Base-by-base conservation (phyloP, 2,329 filamentous ascomycete species). In the Penicillium sp. region DNA sequence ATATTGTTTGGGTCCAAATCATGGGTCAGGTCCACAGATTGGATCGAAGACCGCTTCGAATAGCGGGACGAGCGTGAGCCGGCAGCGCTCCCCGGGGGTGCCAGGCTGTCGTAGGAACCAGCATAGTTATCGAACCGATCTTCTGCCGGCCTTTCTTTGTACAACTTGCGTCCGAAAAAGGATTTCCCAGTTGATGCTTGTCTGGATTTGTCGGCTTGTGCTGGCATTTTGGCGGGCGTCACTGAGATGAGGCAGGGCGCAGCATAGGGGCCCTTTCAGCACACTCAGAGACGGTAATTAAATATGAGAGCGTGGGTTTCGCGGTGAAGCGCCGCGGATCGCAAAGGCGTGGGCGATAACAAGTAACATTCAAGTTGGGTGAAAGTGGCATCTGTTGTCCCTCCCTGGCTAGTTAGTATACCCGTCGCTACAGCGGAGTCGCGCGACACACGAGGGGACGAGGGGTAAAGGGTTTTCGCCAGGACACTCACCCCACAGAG, bases 111-210 rank as follows among this genome's bases (percentile, higher is more conserved):
- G 59, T 56, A 57, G 14, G 79, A 77, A 58, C 77, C 77, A 60
- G 77, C 75, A 64, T 84, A 81, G 61, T 81, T 77, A 68, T 82
- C 80, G 55, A 73, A 70, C 62, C 78, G 77, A 67, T 84, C 81
- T 68, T 84, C 83, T 63, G 81, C 80, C 62, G 80, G 78, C 72
- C 84, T 88, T 72, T 95, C 87, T 75, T 89, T 93, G 74, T 85
- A 77, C 63, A 77, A 67, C 53, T 80, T 87, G 66, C 90, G 83
- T 64, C 89, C 90, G 76, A 96, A 96, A 77, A 96, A 89, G 55
- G 86, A 89, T 68, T 86, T 86, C 67, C 83, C 80, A 67, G 84
- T 86, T 65, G 88, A 90, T 58, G 87, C 89, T 77, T 92, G 87
- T 72, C 88, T 84, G 64, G 86, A 79, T 75, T 91, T 89, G 76